These are phyloP conservation scores for Apophysomyces trapeziformis DNA, from an alignment of 371 early-diverging fungal species.

Conservation along the genomic window DNA sequence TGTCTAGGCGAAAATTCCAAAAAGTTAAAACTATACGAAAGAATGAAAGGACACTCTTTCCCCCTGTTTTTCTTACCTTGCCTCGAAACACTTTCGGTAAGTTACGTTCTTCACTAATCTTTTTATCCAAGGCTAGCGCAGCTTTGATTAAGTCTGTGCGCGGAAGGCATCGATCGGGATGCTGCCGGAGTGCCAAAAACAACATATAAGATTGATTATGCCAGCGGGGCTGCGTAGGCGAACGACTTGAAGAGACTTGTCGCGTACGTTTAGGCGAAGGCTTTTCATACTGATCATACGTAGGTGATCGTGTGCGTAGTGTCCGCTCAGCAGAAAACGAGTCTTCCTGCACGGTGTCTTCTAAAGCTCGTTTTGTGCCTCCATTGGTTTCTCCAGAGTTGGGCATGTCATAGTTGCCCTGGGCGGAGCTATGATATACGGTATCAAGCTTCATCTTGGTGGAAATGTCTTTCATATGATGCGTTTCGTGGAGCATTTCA, in stretches of 20 bases:
- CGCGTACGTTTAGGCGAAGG: constrained; percentile 16
- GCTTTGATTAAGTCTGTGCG: constrained; percentile 73
- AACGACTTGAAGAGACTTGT: constrained; percentile 17
- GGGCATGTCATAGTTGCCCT: background rate
- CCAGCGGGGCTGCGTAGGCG: constrained; percentile 71
- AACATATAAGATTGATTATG: constrained; percentile 85
- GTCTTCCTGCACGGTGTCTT: constrained; percentile 13
- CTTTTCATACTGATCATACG: constrained; percentile 1
- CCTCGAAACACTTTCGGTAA: constrained; percentile 81
- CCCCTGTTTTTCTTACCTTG: constrained; percentile 60
- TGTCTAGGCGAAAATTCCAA: constrained; percentile 51
- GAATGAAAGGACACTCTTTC: background rate
- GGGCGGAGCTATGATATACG: constrained; percentile 8
- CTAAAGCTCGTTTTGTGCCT: constrained; percentile 21
- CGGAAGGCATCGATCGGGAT: constrained; percentile 65
- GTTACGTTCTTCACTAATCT: constrained; percentile 70
- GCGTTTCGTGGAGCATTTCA: background rate
- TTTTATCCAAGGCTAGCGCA: constrained; percentile 74
- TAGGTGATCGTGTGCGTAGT: constrained; percentile 17
- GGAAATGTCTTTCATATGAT: background rate
- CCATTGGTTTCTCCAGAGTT: constrained; percentile 6
- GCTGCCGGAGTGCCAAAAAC: constrained; percentile 75
- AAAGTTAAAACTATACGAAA: background rate
- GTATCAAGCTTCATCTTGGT: constrained; percentile 1
- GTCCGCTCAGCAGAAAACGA: constrained; percentile 5